These are phyloP conservation scores for Cynara cardunculus DNA, from an alignment of 129 eudicot genomes.

Conservation along the genomic window DNA sequence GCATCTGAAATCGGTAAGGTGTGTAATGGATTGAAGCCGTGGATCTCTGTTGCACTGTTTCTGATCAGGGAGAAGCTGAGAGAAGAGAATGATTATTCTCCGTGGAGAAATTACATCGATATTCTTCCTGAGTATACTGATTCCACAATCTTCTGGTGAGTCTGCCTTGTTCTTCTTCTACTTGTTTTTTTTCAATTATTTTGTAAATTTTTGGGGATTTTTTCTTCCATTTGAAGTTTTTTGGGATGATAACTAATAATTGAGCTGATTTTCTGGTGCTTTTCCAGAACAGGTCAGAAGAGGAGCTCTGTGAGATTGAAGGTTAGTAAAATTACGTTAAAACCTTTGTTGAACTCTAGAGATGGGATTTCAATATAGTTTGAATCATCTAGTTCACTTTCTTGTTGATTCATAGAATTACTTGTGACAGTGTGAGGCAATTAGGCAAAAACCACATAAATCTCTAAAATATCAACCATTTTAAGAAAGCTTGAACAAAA, in stretches of 20 bases:
- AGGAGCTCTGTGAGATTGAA: conserved; percentile 89
- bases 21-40: conserved; percentile 85
- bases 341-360: not conserved
- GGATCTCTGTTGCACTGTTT: conserved; percentile 88
- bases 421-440: not conserved
- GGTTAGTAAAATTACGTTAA: conserved; percentile 42
- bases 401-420: conserved; percentile 1
- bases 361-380: not conserved
- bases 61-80: conserved; percentile 65
- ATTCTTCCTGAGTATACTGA: conserved; percentile 78
- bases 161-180: conserved; percentile 14
- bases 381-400: not conserved
- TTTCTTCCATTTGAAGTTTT: not conserved
- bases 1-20: conserved; percentile 78
- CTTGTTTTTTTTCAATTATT: not conserved
- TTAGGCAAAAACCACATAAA: not conserved
- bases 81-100: conserved; percentile 36
- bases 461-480: not conserved
- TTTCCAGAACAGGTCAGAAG: conserved; percentile 98
- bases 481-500: not conserved
- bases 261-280: conserved; percentile 40
- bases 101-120: conserved; percentile 62
- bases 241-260: conserved; percentile 16
- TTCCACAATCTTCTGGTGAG: conserved; percentile 95
- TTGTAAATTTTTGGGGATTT: not conserved